Conservation (phyloP, 169 alveolate species). For the Eimeria necatrix region DNA sequence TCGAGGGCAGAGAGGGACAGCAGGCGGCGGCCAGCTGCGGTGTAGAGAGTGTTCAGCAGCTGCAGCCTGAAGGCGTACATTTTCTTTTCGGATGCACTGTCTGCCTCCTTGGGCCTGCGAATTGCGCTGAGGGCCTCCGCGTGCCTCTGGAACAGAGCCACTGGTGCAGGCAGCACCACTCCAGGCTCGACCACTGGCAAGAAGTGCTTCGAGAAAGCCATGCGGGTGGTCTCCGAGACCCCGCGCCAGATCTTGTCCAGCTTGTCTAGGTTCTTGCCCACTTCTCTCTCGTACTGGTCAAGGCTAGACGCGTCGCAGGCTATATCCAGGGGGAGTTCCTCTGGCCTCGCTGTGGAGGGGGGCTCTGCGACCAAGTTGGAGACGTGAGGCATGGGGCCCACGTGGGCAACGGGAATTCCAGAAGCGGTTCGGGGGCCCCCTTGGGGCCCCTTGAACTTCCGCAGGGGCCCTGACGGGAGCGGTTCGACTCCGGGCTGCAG, state of each 20-base stretch:
- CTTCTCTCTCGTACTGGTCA: not conserved
- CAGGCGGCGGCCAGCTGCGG: not conserved
- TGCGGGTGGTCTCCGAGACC: not conserved
- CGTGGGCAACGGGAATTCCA: not conserved
- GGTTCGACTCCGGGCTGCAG: too few relatives aligned
- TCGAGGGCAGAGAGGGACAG: not conserved
- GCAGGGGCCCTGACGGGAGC: too few relatives aligned
- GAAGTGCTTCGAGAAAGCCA: not conserved
- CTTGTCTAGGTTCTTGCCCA: not conserved
- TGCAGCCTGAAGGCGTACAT: not conserved
- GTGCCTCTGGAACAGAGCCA: constrained; percentile 22
- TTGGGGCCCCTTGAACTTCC: too few relatives aligned
- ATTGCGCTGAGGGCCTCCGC: not conserved
- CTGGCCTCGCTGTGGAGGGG: too few relatives aligned
- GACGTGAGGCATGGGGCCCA: not conserved
- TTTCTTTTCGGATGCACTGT: not conserved
- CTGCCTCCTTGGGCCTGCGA: not conserved
- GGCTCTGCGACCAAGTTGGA: not conserved
- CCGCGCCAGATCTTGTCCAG: not conserved
- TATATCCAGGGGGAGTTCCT: too few relatives aligned
- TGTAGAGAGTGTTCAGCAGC: not conserved
- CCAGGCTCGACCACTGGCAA: not conserved
- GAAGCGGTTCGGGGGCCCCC: not conserved
- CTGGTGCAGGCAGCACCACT: not conserved
- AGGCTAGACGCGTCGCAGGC: not conserved